A percentile compares a stretch with the other conserved stretches of the same genome.
These are phyloP conservation scores for Mangifera indica DNA, from an alignment of 345 rosid genomes.

Conservation along the genomic window DNA sequence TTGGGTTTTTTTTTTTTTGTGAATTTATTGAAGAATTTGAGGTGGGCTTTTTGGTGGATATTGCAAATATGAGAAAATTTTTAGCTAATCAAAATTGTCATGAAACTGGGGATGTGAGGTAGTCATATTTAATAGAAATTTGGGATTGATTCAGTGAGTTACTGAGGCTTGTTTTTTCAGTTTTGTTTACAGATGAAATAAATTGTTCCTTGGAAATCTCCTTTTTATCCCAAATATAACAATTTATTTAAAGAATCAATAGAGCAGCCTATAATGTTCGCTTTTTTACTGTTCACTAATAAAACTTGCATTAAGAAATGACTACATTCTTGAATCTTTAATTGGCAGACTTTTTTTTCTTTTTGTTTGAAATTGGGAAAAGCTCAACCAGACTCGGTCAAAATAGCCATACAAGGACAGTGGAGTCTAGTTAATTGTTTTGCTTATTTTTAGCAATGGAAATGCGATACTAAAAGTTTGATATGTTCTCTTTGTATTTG, in stretches of 20 bases:
- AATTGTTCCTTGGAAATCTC: neutral
- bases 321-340: neutral
- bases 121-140: too few relatives aligned
- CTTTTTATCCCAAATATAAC: neutral
- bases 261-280: neutral
- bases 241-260: constrained; percentile 2
- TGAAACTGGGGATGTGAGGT: neutral
- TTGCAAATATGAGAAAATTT: too few relatives aligned
- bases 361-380: neutral
- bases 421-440: neutral
- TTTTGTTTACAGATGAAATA: neutral
- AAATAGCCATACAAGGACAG: neutral
- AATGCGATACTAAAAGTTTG: neutral
- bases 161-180: neutral
- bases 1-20: constrained; percentile 10
- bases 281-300: neutral
- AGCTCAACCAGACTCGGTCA: neutral
- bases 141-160: neutral
- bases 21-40: neutral
- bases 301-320: neutral
- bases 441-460: neutral
- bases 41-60: neutral
- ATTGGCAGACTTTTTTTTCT: neutral
- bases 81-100: neutral
- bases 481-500: neutral